These are phyloP conservation scores for Camillea tinctor DNA, from an alignment of 2,329 filamentous ascomycete genomes.

Conservation along the genomic window DNA sequence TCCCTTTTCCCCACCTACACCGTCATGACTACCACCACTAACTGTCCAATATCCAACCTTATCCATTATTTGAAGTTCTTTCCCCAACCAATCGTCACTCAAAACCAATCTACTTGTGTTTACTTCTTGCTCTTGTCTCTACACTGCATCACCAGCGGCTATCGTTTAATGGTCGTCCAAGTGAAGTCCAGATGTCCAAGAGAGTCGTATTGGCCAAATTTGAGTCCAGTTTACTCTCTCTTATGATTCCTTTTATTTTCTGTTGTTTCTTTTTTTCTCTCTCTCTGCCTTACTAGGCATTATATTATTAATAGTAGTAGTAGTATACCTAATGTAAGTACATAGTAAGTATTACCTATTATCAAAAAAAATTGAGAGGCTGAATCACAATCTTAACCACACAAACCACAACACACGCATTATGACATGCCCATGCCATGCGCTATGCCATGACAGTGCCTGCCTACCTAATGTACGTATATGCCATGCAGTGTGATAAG, in stretches of 20 bases:
- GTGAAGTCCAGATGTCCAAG: no score
- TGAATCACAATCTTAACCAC: not conserved
- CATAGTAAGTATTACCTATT: no score
- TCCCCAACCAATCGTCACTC: conserved; percentile 23
- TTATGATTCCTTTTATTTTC: conserved; percentile 5
- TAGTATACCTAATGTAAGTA: no score
- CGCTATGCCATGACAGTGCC: no score
- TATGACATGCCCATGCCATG: no score
- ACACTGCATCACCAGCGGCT: conserved; percentile 13
- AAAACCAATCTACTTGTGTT: conserved; percentile 25
- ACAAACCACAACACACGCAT: no score
- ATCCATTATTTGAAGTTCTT: conserved; percentile 18
- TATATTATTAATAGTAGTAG: not conserved
- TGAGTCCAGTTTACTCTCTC: conserved; percentile 7
- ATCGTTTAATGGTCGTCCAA: conserved; percentile 17
- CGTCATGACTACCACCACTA: conserved; percentile 24
- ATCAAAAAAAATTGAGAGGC: not conserved
- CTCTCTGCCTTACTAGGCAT: not conserved
- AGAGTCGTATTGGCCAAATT: conserved; percentile 9
- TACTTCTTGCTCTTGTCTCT: conserved; percentile 27
- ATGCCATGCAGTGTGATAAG: not conserved
- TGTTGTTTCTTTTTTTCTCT: no score
- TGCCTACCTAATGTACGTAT: not conserved
- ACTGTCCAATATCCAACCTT: conserved; percentile 25
- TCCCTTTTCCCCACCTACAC: conserved; percentile 7